phyloP scores from a whole-genome alignment of 495 filamentous ascomycete species.

The Zalerion maritima region DNA sequence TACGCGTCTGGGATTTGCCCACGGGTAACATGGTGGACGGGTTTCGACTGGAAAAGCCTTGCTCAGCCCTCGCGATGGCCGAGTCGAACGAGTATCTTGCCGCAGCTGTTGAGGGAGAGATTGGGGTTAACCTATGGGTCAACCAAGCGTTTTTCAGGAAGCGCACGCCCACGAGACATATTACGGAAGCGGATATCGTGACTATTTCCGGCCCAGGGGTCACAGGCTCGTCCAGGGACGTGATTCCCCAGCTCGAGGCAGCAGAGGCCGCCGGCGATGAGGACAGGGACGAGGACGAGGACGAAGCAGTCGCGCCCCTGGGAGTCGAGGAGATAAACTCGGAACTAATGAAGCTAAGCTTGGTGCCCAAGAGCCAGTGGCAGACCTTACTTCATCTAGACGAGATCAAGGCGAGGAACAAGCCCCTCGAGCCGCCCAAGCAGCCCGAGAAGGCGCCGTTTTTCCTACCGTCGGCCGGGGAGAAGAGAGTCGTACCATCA shows the following conservation, averaged over 20 bases:
- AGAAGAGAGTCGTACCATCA: constrained; percentile 6
- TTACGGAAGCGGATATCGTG: constrained; percentile 59
- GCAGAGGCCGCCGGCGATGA: constrained; percentile 45
- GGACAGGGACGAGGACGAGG: constrained; percentile 23
- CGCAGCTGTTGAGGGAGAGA: constrained; percentile 64
- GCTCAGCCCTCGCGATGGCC: constrained; percentile 75
- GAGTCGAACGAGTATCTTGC: constrained; percentile 84
- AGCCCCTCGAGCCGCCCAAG: constrained; percentile 82
- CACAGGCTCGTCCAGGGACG: too few species aligned
- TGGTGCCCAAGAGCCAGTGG: constrained; percentile 83
- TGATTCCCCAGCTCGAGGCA: constrained; percentile 47
- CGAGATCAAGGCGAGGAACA: constrained; percentile 82
- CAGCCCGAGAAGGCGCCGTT: constrained; percentile 89
- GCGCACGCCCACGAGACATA: constrained; percentile 66
- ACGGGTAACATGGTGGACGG: constrained; percentile 90
- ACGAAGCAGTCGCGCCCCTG: constrained; percentile 30
- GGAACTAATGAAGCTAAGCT: constrained; percentile 72
- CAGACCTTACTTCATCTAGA: constrained; percentile 87
- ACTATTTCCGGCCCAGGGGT: constrained; percentile 51
- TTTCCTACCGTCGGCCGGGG: constrained; percentile 62
- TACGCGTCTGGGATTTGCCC: constrained; percentile 90
- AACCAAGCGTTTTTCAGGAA: constrained; percentile 83
- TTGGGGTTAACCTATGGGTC: constrained; percentile 90
- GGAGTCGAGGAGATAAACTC: constrained; percentile 58
- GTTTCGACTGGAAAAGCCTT: constrained; percentile 57